Conservation (phyloP, 1,284 basidiomycete species). For the Ganoderma lingzhi region DNA sequence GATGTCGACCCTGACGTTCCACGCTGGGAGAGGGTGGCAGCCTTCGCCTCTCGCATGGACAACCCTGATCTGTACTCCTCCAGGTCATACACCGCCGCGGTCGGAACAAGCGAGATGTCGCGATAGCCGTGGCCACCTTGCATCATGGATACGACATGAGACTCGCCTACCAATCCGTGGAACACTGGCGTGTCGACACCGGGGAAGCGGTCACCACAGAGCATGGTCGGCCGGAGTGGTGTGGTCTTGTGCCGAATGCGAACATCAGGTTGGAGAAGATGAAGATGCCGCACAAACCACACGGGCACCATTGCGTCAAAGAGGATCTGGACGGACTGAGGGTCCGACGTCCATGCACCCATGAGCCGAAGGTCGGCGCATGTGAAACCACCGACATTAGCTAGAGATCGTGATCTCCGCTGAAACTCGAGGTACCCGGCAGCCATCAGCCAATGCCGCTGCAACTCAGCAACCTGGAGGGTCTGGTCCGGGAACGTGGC, state of each 20-base stretch:
- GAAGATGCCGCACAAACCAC: background rate
- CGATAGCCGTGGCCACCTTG: background rate
- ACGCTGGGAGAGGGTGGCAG: background rate
- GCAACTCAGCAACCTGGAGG: constrained; percentile 3
- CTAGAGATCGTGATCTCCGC: background rate
- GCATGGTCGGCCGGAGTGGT: background rate
- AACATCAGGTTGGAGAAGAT: background rate
- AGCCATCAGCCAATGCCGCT: constrained; percentile 3
- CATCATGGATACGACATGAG: background rate
- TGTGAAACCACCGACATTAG: too few species aligned
- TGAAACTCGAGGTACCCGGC: background rate
- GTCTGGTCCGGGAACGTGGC: background rate
- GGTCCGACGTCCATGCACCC: background rate
- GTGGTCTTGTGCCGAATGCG: background rate
- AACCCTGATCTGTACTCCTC: background rate
- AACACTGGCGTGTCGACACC: background rate
- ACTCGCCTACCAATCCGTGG: background rate
- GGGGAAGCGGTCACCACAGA: background rate
- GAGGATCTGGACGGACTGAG: background rate
- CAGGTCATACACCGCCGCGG: background rate
- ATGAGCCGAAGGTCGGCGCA: background rate
- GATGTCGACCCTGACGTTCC: too few species aligned
- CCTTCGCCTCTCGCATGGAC: background rate
- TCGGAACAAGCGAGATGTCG: background rate
- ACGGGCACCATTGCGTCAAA: background rate